Evolutionary conservation across 441 rosid species (phyloP).

Genomic region (Gossypium gossypioides): DNA sequence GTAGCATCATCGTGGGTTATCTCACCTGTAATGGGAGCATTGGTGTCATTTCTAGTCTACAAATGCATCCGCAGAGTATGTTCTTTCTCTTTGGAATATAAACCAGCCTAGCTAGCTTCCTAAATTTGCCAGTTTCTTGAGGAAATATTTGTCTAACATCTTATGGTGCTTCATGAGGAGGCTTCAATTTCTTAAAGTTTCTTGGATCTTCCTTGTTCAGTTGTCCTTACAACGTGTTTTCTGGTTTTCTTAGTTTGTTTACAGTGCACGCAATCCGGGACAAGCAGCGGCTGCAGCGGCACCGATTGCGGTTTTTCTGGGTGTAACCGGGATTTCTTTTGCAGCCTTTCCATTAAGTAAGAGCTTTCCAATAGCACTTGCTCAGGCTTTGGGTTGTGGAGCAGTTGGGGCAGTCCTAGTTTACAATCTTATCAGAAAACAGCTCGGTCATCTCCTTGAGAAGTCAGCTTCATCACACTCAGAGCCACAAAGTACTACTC

Average conservation of each 20-base stretch:
- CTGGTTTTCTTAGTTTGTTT: conserved; percentile 63
- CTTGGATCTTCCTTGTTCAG: not conserved
- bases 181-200: not conserved
- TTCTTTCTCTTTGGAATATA: conserved; percentile 8
- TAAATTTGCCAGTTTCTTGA: not conserved
- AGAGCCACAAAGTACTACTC: conserved; percentile 26
- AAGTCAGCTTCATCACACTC: conserved; percentile 34
- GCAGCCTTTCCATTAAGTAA: conserved; percentile 85
- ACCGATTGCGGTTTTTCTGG: conserved; percentile 75
- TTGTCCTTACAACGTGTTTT: conserved; percentile 12
- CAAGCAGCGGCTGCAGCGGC: conserved; percentile 97
- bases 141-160: not conserved
- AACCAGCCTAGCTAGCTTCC: not conserved
- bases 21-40: conserved; percentile 81
- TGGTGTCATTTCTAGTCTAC: conserved; percentile 83
- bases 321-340: conserved; percentile 76
- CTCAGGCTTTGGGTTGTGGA: conserved; percentile 80
- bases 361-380: conserved; percentile 44
- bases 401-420: conserved; percentile 74
- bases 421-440: conserved; percentile 52
- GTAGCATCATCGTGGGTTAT: conserved; percentile 94
- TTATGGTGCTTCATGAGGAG: not conserved
- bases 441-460: conserved; percentile 83
- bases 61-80: conserved; percentile 91
- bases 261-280: conserved; percentile 96